Evolutionary conservation across 148 eudicot species (phyloP).

Genomic region (Camellia japonica): DNA sequence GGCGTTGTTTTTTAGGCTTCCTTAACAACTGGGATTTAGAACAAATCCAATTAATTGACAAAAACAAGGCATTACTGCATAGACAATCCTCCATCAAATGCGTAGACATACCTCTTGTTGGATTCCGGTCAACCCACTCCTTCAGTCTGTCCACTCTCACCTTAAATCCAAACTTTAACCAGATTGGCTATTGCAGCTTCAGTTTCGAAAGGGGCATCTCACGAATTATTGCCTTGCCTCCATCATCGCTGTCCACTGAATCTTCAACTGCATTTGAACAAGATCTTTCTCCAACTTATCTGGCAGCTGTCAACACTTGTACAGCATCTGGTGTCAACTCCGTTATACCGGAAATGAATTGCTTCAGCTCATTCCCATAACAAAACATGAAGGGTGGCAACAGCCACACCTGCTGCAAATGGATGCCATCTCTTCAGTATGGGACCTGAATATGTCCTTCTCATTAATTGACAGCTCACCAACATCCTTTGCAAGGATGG

Average conservation of each 20-base stretch:
- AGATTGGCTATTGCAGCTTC: conserved; percentile 81
- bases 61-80: too few relatives aligned
- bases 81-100: too few relatives aligned
- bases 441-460: conserved; percentile 77
- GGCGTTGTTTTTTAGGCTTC: too few relatives aligned
- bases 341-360: conserved; percentile 68
- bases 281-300: conserved; percentile 95
- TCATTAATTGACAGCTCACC: conserved; percentile 83
- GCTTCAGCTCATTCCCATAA: conserved; percentile 93
- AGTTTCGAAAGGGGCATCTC: conserved; percentile 99
- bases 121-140: conserved; percentile 70
- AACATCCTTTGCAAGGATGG: conserved; percentile 93
- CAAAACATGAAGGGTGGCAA: conserved; percentile 97
- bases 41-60: too few relatives aligned
- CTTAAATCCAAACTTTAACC: conserved; percentile 90
- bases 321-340: conserved; percentile 97
- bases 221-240: conserved; percentile 93
- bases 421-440: conserved; percentile 95
- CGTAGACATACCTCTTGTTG: conserved; percentile 74
- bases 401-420: conserved; percentile 94
- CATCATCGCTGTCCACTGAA: conserved; percentile 98
- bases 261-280: conserved; percentile 95
- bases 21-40: too few relatives aligned
- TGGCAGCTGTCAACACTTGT: conserved; percentile 83
- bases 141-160: conserved; percentile 68